Evolutionary conservation across 2,329 filamentous ascomycete species (phyloP).

Genomic region (Zymoseptoria crescenta): DNA sequence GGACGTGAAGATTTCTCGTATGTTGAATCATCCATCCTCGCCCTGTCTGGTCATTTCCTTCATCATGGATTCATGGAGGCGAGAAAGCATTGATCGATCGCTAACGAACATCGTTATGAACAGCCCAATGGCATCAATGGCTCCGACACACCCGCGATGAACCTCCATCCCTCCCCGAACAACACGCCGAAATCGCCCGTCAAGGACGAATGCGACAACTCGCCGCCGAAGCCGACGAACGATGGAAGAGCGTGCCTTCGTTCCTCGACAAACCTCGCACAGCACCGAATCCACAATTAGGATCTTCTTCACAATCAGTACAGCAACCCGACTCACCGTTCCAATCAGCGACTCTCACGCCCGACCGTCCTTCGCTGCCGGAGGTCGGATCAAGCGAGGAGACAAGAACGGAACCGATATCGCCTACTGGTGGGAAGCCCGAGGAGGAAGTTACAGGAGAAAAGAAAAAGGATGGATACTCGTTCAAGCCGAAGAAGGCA

Average conservation of each 20-base stretch:
- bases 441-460: conserved; percentile 27
- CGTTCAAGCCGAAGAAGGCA: background rate
- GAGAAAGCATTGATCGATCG: background rate
- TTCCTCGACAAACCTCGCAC: conserved; percentile 47
- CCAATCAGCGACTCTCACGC: conserved; percentile 17
- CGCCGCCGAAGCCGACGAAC: conserved; percentile 51
- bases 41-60: background rate
- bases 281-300: conserved; percentile 40
- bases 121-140: conserved; percentile 63
- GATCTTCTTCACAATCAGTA: conserved; percentile 37
- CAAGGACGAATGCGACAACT: conserved; percentile 53
- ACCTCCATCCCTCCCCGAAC: conserved; percentile 51
- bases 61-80: background rate
- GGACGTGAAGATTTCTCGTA: conserved; percentile 55
- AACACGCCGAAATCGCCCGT: conserved; percentile 49
- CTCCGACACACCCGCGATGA: conserved; percentile 52
- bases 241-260: conserved; percentile 53
- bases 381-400: conserved; percentile 9
- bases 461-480: conserved; percentile 8
- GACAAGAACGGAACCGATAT: conserved; percentile 26
- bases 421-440: conserved; percentile 20
- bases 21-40: conserved; percentile 6
- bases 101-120: background rate
- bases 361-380: conserved; percentile 10
- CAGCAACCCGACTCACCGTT: conserved; percentile 11